phyloP scores from a whole-genome alignment of 177 flowering plant species.

The Vitis hybrid region DNA sequence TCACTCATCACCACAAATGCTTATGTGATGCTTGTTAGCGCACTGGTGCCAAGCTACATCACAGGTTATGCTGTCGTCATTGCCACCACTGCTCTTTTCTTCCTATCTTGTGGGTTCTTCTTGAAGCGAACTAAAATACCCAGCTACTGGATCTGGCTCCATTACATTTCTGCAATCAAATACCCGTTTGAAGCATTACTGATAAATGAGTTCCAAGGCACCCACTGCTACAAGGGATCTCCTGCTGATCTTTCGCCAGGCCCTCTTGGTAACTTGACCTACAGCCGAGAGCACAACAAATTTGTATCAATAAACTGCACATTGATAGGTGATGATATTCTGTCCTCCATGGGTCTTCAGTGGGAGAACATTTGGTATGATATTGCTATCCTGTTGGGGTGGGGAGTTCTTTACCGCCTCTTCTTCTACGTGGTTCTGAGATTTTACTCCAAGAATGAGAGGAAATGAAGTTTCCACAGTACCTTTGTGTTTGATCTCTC shows the following conservation, averaged over 20 bases:
- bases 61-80: slow-evolving; percentile 78
- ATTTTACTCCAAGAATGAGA: slow-evolving; percentile 75
- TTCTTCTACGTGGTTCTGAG: slow-evolving; percentile 71
- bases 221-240: slow-evolving; percentile 40
- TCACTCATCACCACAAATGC: slow-evolving; percentile 70
- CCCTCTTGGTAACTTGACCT: slow-evolving; percentile 53
- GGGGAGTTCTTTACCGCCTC: slow-evolving; percentile 73
- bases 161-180: slow-evolving; percentile 74
- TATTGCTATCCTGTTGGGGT: slow-evolving; percentile 58
- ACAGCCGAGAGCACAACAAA: slow-evolving; percentile 37
- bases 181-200: slow-evolving; percentile 79
- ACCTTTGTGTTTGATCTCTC: too few species aligned
- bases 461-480: slow-evolving; percentile 42
- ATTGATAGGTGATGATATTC: slow-evolving; percentile 62
- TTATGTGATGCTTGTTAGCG: slow-evolving; percentile 74
- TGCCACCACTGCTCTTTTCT: slow-evolving; percentile 79
- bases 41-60: slow-evolving; percentile 69
- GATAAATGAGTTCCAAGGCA: slow-evolving; percentile 53
- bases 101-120: slow-evolving; percentile 82
- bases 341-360: slow-evolving; percentile 51
- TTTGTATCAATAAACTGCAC: slow-evolving; percentile 18
- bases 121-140: slow-evolving; percentile 57
- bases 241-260: slow-evolving; percentile 58
- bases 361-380: slow-evolving; percentile 52
- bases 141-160: slow-evolving; percentile 68